Evolutionary conservation across 2,329 filamentous ascomycete genomes (phyloP), one percentile per base, ranked within the genome.

Genomic region (Colletotrichum phormii): DNA sequence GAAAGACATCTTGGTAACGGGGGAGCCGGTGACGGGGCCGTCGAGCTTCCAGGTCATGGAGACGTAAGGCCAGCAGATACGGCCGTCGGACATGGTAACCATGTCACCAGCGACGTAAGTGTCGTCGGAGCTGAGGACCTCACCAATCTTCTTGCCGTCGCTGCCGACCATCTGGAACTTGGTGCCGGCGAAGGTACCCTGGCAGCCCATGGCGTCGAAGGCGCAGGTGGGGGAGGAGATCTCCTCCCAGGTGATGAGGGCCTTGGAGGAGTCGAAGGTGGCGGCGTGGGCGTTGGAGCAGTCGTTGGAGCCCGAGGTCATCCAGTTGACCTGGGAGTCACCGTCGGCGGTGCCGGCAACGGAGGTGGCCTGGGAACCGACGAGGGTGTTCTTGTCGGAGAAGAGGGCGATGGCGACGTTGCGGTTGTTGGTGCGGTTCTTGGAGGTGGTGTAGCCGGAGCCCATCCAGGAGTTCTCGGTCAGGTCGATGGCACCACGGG

Each of bases 91-190:
- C 83, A 90, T 87, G 37, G 87, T 90, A 12, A 89, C 89, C 84
- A 91, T 90, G 76, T 92, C 90, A 51, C 90, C 90, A 8, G 89
- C 87, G 58, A 92, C 88, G 76, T 85, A 89, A n/a, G 87, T 86
- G 77, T 90, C 84, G 13, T 79, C 84, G n/a, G 84, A 85, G 66
- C 82, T 83, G 71, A 90, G 76, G 1, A 87, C 80, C 18, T 84
- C 80, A 24, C 89, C 89, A 46, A 90, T 81, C 77, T 85, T 88
- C 64, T 83, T 80, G 2, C 89, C 90, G 13, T 82, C 79, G 65
- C 80, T 84, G 76, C 85, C 83, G 31, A 91, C 86, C 64, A 89
- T 82, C 81, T 91, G 89, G 84, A 89, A 91, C 79, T 85, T 87
- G 8, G 89, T 87, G 11, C 90, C 90, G 3, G 87, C 84, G 78